Base-by-base conservation (phyloP, 2,329 filamentous ascomycete genomes). In the Stagonosporopsis vannaccii region DNA sequence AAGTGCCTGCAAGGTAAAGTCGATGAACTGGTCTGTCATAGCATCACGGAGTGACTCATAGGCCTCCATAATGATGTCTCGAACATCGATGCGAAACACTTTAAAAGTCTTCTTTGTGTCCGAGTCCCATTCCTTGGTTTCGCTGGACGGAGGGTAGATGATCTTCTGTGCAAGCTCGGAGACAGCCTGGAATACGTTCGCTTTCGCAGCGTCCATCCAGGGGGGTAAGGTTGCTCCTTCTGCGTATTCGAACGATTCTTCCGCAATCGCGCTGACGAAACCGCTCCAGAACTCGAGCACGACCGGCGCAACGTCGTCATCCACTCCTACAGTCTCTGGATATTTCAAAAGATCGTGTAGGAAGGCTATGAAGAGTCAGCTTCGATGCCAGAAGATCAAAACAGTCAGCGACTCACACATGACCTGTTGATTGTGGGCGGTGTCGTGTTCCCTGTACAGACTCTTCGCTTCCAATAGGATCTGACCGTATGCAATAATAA, bases 261-360 rank as follows among this genome's bases (percentile, higher is more conserved):
- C 57, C 81, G 84, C 79, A 87, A 79, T 81, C 12, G 85, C 84
- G 74, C 92, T 90, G 6, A 90, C 85, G 70, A 88, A 92, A 1
- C 85, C 87, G 17, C 85, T 88, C 91, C 91, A 95, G 71, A 95
- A 94, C 66, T 95, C 90, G 13, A 94, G 81, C 1, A 88, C 85
- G 1, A 87, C 85, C 0, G 90, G 84, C 51, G 91, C 92, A 11
- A 92, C 85, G 60, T 86, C 87, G 66, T 95, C 90, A 51, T 94
- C 90, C 4, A 84, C 84, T 1, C 88, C 87, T 1, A 89, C 85
- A 64, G 86, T 84, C 1, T 90, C 90, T 12, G 86, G 80, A 12
- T 87, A 84, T 19, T 82, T 82, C 22, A 93, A 79, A 5, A 95
- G 81, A 4, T 86, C 85, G 57, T 84, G 85, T n/a, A 91, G 79